These are phyloP conservation scores for Pneumocystis jirovecii DNA, from an alignment of 1,139 yeast genomes.

Conservation along the genomic window DNA sequence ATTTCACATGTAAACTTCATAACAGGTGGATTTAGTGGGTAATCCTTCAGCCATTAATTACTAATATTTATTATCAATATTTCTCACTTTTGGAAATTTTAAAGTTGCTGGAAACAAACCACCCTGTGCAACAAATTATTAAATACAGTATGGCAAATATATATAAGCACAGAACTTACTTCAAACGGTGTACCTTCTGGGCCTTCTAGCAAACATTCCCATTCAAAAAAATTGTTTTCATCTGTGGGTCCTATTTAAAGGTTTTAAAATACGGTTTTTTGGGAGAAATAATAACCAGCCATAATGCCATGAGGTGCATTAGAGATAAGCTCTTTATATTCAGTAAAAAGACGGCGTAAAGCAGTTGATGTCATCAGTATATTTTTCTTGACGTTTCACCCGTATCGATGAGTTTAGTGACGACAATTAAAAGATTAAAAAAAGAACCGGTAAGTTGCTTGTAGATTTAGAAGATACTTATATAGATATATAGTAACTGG, in stretches of 20 bases:
- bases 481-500: not conserved
- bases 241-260: constrained; percentile 47
- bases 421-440: not conserved
- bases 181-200: constrained; percentile 33
- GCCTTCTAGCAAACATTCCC: constrained; percentile 90
- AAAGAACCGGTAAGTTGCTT: not conserved
- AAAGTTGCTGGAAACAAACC: constrained; percentile 80
- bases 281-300: constrained; percentile 29
- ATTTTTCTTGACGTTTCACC: not conserved
- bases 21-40: constrained; percentile 83
- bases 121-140: constrained; percentile 68
- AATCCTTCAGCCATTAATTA: constrained; percentile 32
- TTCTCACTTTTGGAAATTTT: constrained; percentile 45
- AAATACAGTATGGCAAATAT: not conserved
- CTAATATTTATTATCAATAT: not conserved
- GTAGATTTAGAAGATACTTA: not conserved
- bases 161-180: not conserved
- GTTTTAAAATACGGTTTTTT: not conserved
- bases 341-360: constrained; percentile 51
- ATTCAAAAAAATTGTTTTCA: constrained; percentile 66
- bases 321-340: constrained; percentile 66
- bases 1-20: constrained; percentile 73
- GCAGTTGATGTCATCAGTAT: not conserved
- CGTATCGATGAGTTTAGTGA: not conserved
- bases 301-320: constrained; percentile 92